These are phyloP conservation scores for Claviceps maximensis DNA, from an alignment of 2,329 filamentous ascomycete genomes.

Conservation along the genomic window DNA sequence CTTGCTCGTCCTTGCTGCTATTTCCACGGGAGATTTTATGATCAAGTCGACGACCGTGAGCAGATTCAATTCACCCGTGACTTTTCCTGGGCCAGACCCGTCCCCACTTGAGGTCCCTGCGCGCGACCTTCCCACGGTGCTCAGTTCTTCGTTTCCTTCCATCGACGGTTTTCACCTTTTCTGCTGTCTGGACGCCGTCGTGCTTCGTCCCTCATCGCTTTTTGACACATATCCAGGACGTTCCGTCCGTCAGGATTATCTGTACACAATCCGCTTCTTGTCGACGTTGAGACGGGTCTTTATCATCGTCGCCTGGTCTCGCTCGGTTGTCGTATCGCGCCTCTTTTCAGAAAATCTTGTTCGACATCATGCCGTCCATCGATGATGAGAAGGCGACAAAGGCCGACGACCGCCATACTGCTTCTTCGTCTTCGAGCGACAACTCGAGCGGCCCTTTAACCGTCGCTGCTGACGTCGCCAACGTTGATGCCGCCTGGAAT, in stretches of 20 bases:
- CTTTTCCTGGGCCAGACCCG: too few species aligned
- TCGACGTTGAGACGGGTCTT: neutral
- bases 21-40: too few species aligned
- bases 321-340: neutral
- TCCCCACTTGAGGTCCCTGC: too few species aligned
- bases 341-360: neutral
- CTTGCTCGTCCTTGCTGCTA: too few species aligned
- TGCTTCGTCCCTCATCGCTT: neutral
- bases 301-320: neutral
- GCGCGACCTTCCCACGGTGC: too few species aligned
- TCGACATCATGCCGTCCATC: slow-evolving; percentile 12
- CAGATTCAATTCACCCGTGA: too few species aligned
- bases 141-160: too few species aligned
- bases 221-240: neutral
- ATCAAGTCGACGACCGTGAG: too few species aligned
- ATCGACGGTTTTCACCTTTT: neutral
- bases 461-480: slow-evolving; percentile 5
- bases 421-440: slow-evolving; percentile 12
- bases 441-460: neutral
- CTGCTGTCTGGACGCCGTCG: neutral
- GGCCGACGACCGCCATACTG: slow-evolving; percentile 9
- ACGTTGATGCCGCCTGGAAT: slow-evolving; percentile 33
- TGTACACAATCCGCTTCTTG: too few species aligned
- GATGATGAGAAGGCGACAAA: slow-evolving; percentile 13
- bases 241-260: too few species aligned